phyloP scores from a whole-genome alignment of 176 grass and related monocot genomes.

The Oryza punctata region DNA sequence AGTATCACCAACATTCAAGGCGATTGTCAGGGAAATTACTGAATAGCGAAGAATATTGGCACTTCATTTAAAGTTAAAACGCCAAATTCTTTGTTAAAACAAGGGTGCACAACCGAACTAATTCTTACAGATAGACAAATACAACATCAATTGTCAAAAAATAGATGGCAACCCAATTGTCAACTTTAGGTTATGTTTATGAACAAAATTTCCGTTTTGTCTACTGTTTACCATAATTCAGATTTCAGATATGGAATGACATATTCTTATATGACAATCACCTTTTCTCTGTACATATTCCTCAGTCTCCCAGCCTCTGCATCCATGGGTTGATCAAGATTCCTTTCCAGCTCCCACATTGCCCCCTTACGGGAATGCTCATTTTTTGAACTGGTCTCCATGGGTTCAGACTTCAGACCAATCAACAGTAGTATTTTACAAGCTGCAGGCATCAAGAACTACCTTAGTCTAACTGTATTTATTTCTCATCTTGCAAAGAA shows the following conservation, averaged over 20 bases:
- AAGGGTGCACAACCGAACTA: not conserved
- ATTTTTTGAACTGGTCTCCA: constrained; percentile 55
- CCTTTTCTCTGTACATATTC: constrained; percentile 90
- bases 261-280: constrained; percentile 16
- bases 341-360: constrained; percentile 86
- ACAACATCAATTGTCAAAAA: not conserved
- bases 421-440: not conserved
- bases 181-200: not conserved
- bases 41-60: not conserved
- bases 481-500: not conserved
- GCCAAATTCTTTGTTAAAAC: not conserved
- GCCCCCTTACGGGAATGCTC: constrained; percentile 51
- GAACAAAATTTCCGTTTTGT: not conserved
- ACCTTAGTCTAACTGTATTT: constrained; percentile 19
- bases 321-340: constrained; percentile 92
- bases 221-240: not conserved
- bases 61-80: not conserved
- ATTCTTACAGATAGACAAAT: not conserved
- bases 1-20: not conserved
- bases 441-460: constrained; percentile 29
- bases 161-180: not conserved
- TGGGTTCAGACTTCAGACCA: constrained; percentile 24
- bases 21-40: not conserved
- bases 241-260: not conserved
- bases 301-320: constrained; percentile 66